Evolutionary conservation across 2,329 filamentous ascomycete species (phyloP).

Genomic region (Sclerotinia subarctica): DNA sequence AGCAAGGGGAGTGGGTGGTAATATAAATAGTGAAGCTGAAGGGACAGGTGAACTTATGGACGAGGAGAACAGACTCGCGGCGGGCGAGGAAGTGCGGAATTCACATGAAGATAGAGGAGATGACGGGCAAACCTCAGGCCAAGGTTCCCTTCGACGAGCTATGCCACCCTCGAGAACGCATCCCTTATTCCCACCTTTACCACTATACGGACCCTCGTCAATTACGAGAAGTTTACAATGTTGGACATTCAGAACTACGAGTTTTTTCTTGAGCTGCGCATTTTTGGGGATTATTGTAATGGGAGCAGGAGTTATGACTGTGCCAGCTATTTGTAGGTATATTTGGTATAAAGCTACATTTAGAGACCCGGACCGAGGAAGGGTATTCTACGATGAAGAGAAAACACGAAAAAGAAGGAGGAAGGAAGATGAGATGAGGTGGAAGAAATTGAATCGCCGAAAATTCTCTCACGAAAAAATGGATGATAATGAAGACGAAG

Average conservation of each 20-base stretch:
- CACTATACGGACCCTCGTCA: conserved; percentile 75
- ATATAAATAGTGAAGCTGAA: conserved; percentile 40
- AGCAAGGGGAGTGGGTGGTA: conserved; percentile 33
- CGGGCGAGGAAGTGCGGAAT: not conserved
- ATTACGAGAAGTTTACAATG: conserved; percentile 63
- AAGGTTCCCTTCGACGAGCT: conserved; percentile 46
- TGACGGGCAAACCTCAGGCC: conserved; percentile 45
- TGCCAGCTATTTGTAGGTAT: conserved; percentile 51
- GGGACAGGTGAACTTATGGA: conserved; percentile 36
- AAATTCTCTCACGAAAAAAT: conserved; percentile 37
- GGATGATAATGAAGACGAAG: conserved; percentile 44
- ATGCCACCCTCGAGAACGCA: conserved; percentile 69
- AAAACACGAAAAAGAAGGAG: conserved; percentile 54
- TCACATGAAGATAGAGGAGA: conserved; percentile 26
- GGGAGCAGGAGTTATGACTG: conserved; percentile 67
- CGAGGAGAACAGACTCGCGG: conserved; percentile 30
- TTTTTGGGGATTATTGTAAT: conserved; percentile 76
- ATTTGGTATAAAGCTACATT: conserved; percentile 54
- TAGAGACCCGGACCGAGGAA: conserved; percentile 54
- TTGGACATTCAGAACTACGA: conserved; percentile 60
- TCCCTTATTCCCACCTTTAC: conserved; percentile 79
- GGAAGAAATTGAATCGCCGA: conserved; percentile 50
- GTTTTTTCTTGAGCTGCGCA: conserved; percentile 71
- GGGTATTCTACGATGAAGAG: conserved; percentile 76
- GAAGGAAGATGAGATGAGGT: conserved; percentile 56